Conservation (phyloP, 2,329 filamentous ascomycete species). For the Thielaviopsis musarum region DNA sequence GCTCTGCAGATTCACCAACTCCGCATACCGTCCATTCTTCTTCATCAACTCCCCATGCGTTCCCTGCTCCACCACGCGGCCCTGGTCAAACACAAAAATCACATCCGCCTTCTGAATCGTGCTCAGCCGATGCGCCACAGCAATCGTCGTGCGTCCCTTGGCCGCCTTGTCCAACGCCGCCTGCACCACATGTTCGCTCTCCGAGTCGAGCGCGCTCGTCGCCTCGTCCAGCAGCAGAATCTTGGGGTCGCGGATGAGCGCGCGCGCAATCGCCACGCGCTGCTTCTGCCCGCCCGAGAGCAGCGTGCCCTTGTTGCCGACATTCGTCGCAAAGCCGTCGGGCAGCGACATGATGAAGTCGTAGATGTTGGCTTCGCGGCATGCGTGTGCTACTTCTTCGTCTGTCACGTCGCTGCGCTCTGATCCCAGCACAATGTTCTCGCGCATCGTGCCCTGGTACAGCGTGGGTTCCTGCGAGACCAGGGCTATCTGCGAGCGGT, state of each 20-base stretch:
- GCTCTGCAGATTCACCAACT: conserved; percentile 67
- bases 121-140: conserved; percentile 78
- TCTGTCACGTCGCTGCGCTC: conserved; percentile 49
- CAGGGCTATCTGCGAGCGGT: conserved; percentile 67
- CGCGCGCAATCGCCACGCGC: conserved; percentile 81
- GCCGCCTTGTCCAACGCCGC: conserved; percentile 66
- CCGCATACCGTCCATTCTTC: conserved; percentile 54
- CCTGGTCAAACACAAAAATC: conserved; percentile 93
- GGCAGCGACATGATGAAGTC: conserved; percentile 78
- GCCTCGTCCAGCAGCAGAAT: conserved; percentile 74
- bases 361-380: conserved; percentile 81
- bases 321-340: conserved; percentile 70
- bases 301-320: conserved; percentile 73
- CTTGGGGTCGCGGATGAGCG: conserved; percentile 77
- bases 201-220: conserved; percentile 58
- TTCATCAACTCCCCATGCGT: conserved; percentile 59
- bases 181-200: conserved; percentile 67
- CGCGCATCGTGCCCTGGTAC: conserved; percentile 79
- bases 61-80: conserved; percentile 69
- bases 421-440: conserved; percentile 75
- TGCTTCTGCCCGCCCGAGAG: conserved; percentile 89
- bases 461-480: conserved; percentile 90
- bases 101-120: conserved; percentile 91
- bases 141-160: conserved; percentile 76
- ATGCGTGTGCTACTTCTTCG: conserved; percentile 57